Evolutionary conservation across 78 protist genomes (phyloP), one percentile per base, ranked within the genome.

Genomic region (Planoprotostelium fungivorum): DNA sequence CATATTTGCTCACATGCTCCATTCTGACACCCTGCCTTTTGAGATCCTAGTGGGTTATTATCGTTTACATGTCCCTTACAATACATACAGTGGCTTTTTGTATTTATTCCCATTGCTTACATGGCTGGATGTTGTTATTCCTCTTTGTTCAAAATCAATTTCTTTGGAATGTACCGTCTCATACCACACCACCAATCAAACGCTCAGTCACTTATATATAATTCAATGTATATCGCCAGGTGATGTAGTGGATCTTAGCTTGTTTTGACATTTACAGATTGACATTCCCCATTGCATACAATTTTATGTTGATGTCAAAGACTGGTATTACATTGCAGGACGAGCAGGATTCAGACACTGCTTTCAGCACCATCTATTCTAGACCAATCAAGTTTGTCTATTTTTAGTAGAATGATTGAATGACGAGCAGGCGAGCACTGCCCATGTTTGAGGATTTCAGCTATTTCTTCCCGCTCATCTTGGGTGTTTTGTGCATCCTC

Each of bases 91-190:
- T 51, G 73, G 73, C 73, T 51, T 5, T 51, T 51, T 51, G 73
- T 51, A 5, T 51, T 51, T 37, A 84, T 92, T 1, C 94, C 94
- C 35, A 34, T 92, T 9, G 83, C 90, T 34, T 92, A 92, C 35
- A 92, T 92, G 92, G 36, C 90, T 0, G 37, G 88, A 16, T 92
- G 94, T 86, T 88, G 93, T 0, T 92, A 92, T 38, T 87, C 92
- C 0, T 90, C 94, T 0, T 35, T 92, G 16, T 51, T 51, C 16
- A 51, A 51, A 51, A 51, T 51, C 73, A 51, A 51, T 16, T 51
- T 51, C 16, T 51, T 51, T 16, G 73, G 73, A 25, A 5, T 51
- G 73, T 51, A 51, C 73, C 5, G 73, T 25, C 73, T 51, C 73
- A 51, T 51, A 25, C 73, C 73, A 25, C 73, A 51, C 73, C 73